Conservation (phyloP, 176 grass and related monocot species). For the Otatea glauca region DNA sequence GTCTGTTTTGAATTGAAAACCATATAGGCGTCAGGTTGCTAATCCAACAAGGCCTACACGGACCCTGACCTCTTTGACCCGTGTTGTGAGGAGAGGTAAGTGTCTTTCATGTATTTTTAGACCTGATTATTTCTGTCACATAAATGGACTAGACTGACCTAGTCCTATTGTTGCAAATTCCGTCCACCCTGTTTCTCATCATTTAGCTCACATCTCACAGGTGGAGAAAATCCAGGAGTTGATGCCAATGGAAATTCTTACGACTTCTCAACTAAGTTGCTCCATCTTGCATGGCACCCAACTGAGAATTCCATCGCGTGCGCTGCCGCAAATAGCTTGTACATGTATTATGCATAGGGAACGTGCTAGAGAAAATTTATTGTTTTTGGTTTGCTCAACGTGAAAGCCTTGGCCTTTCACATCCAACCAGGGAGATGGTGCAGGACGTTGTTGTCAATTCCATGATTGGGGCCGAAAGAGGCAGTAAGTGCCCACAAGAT, state of each 20-base stretch:
- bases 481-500: slow-evolving; percentile 34
- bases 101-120: not conserved
- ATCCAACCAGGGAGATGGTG: slow-evolving; percentile 40
- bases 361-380: slow-evolving; percentile 41
- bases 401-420: slow-evolving; percentile 42
- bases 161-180: slow-evolving; percentile 8
- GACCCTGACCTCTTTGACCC: slow-evolving; percentile 65
- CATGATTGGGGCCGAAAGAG: slow-evolving; percentile 41
- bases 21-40: slow-evolving; percentile 61
- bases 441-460: slow-evolving; percentile 35
- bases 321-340: slow-evolving; percentile 88
- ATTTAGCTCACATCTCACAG: slow-evolving; percentile 48
- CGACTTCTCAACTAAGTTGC: slow-evolving; percentile 77
- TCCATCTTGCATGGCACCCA: slow-evolving; percentile 92
- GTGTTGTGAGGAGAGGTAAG: slow-evolving; percentile 75
- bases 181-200: slow-evolving; percentile 12
- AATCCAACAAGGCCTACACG: slow-evolving; percentile 69
- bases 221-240: slow-evolving; percentile 59
- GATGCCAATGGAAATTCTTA: slow-evolving; percentile 71
- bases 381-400: slow-evolving; percentile 37
- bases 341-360: slow-evolving; percentile 91
- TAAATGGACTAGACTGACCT: slow-evolving; percentile 5
- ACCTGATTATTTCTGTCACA: slow-evolving; percentile 1
- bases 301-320: slow-evolving; percentile 95
- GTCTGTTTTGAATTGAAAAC: slow-evolving; percentile 32